phyloP scores from a whole-genome alignment of 2,329 filamentous ascomycete genomes.

The Penicillium sp. region DNA sequence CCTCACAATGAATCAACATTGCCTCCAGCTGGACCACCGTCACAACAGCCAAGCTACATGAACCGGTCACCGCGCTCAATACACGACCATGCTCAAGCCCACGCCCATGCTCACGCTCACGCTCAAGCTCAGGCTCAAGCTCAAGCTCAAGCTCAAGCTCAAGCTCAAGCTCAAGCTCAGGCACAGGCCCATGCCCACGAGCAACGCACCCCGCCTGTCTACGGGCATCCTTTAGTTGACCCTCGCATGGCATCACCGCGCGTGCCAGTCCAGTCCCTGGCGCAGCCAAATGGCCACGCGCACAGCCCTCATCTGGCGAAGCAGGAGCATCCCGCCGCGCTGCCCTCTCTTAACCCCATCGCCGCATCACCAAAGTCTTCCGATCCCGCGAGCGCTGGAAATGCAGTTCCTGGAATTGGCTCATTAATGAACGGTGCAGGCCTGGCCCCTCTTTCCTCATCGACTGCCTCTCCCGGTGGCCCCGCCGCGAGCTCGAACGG shows the following conservation, averaged over 20 bases:
- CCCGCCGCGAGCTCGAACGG: slow-evolving; percentile 13
- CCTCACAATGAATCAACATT: slow-evolving; percentile 28
- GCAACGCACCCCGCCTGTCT: slow-evolving; percentile 26
- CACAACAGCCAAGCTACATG: slow-evolving; percentile 18
- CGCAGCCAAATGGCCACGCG: slow-evolving; percentile 17
- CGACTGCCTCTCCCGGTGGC: slow-evolving; percentile 19
- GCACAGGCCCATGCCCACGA: slow-evolving; percentile 17
- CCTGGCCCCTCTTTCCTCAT: slow-evolving; percentile 20
- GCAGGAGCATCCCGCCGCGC: slow-evolving; percentile 17
- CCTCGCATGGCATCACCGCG: slow-evolving; percentile 32
- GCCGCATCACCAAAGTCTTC: slow-evolving; percentile 21
- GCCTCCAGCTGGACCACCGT: slow-evolving; percentile 19
- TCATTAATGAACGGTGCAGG: slow-evolving; percentile 37
- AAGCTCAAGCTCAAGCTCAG: slow-evolving; percentile 14
- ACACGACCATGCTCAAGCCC: slow-evolving; percentile 17
- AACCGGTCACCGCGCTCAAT: slow-evolving; percentile 24
- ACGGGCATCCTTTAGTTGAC: slow-evolving; percentile 24
- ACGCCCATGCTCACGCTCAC: slow-evolving; percentile 6
- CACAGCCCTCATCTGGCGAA: slow-evolving; percentile 26
- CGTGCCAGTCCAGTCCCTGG: slow-evolving; percentile 19
- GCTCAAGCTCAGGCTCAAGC: slow-evolving; percentile 10
- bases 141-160: too few relatives aligned
- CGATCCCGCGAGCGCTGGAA: slow-evolving; percentile 22
- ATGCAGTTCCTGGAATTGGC: slow-evolving; percentile 48
- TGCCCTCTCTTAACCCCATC: slow-evolving; percentile 13